Evolutionary conservation across 2,329 filamentous ascomycete species (phyloP).

Genomic region (Helotiales sp.): DNA sequence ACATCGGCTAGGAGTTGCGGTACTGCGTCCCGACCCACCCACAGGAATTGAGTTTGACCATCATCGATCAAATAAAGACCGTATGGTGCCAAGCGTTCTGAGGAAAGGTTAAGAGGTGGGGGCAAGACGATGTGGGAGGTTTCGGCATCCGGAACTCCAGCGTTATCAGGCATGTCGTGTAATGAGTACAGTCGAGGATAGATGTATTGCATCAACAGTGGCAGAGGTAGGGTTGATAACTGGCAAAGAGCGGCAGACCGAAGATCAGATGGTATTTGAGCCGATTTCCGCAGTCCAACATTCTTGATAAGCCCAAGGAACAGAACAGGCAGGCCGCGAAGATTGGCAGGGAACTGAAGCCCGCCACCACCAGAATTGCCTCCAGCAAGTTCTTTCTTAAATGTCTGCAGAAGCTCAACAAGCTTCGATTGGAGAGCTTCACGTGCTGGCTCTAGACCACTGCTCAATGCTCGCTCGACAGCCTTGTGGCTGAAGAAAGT

Average conservation of each 20-base stretch:
- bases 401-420: slow-evolving; percentile 90
- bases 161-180: slow-evolving; percentile 95
- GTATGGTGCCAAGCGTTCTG: slow-evolving; percentile 84
- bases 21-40: slow-evolving; percentile 92
- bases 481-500: slow-evolving; percentile 98
- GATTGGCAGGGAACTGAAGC: slow-evolving; percentile 90
- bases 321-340: slow-evolving; percentile 84
- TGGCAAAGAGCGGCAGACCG: slow-evolving; percentile 90
- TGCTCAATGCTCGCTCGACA: slow-evolving; percentile 85
- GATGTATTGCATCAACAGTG: slow-evolving; percentile 91
- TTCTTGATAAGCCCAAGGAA: slow-evolving; percentile 97
- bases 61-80: slow-evolving; percentile 97
- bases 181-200: slow-evolving; percentile 84
- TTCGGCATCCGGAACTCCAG: slow-evolving; percentile 81
- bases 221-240: slow-evolving; percentile 90
- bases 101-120: slow-evolving; percentile 82
- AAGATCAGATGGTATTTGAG: slow-evolving; percentile 92
- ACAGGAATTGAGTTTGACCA: slow-evolving; percentile 95
- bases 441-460: slow-evolving; percentile 85
- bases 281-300: slow-evolving; percentile 88
- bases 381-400: slow-evolving; percentile 94
- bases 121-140: slow-evolving; percentile 91
- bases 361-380: slow-evolving; percentile 93
- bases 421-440: slow-evolving; percentile 92
- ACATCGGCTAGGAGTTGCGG: slow-evolving; percentile 88